Conservation (phyloP, 2,329 filamentous ascomycete genomes). For the Chaetomiaceae sp. region DNA sequence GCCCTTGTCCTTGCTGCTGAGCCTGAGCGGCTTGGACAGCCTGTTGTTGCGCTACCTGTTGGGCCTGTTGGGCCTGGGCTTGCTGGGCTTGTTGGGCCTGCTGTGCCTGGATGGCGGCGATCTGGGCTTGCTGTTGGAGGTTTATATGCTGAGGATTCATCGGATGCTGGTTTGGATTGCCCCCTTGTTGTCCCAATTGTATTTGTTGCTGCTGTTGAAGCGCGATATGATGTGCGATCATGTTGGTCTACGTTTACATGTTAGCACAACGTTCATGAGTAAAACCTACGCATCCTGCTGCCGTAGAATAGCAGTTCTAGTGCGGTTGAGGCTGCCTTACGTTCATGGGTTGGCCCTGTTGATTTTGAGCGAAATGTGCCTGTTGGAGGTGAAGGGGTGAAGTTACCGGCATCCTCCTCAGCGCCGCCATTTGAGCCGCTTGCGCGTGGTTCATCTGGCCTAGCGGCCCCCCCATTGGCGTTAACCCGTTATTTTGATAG, state of each 20-base stretch:
- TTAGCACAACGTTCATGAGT: constrained; percentile 14
- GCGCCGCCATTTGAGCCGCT: constrained; percentile 33
- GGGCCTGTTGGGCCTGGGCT: constrained; percentile 37
- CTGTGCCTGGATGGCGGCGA: constrained; percentile 38
- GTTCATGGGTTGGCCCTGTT: constrained; percentile 26
- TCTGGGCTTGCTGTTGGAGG: constrained; percentile 40
- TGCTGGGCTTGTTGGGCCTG: constrained; percentile 36
- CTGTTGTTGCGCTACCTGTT: constrained; percentile 36
- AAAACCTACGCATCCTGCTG: constrained; percentile 15
- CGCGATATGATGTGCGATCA: constrained; percentile 46
- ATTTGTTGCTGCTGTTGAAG: constrained; percentile 43
- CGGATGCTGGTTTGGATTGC: constrained; percentile 44
- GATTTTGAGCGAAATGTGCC: constrained; percentile 26
- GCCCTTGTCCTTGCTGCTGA: constrained; percentile 37
- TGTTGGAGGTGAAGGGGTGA: constrained; percentile 26
- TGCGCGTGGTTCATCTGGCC: constrained; percentile 33
- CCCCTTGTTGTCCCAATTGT: constrained; percentile 40
- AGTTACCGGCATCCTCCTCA: constrained; percentile 25
- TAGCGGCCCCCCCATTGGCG: no score
- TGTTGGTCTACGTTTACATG: constrained; percentile 31
- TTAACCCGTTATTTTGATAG: no score
- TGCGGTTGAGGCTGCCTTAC: constrained; percentile 22
- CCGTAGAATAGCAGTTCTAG: neutral
- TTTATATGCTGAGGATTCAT: constrained; percentile 47
- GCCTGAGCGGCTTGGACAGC: constrained; percentile 27